phyloP scores from a whole-genome alignment of 140 eudicot species.

The Erigeron philadelphicus region DNA sequence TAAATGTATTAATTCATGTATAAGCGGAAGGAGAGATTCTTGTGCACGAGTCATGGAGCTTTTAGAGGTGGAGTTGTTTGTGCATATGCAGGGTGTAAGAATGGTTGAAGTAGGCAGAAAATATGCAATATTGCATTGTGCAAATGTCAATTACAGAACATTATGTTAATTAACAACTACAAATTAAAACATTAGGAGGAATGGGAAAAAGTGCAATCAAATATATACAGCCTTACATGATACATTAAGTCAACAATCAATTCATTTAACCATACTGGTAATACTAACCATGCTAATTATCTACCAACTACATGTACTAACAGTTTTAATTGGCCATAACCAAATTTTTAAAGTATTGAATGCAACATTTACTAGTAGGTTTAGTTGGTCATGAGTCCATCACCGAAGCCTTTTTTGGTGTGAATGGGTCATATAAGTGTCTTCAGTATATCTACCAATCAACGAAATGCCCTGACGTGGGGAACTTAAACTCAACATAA shows the following conservation, averaged over 20 bases:
- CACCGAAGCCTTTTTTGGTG: constrained; percentile 17
- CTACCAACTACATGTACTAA: constrained; percentile 17
- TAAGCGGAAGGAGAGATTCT: not conserved
- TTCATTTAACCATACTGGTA: not conserved
- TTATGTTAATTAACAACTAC: not conserved
- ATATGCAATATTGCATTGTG: not conserved
- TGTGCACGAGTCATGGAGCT: not conserved
- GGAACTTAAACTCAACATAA: not conserved
- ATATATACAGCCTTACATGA: not conserved
- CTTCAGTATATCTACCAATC: not conserved
- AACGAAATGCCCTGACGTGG: not conserved
- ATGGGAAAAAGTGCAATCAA: not conserved
- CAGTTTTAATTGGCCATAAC: constrained; percentile 11
- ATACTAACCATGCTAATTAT: constrained; percentile 2
- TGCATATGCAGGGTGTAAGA: not conserved
- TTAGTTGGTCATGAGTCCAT: constrained; percentile 15
- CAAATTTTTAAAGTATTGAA: constrained; percentile 8
- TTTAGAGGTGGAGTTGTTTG: not conserved
- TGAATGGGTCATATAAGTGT: constrained; percentile 3
- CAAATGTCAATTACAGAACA: not conserved
- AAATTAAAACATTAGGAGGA: not conserved
- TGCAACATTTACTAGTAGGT: not conserved
- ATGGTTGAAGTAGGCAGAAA: not conserved
- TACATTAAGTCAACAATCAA: not conserved
- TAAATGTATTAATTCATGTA: not conserved